These are phyloP conservation scores for Acrocalymma vagum DNA, from an alignment of 2,329 filamentous ascomycete species.

Conservation along the genomic window DNA sequence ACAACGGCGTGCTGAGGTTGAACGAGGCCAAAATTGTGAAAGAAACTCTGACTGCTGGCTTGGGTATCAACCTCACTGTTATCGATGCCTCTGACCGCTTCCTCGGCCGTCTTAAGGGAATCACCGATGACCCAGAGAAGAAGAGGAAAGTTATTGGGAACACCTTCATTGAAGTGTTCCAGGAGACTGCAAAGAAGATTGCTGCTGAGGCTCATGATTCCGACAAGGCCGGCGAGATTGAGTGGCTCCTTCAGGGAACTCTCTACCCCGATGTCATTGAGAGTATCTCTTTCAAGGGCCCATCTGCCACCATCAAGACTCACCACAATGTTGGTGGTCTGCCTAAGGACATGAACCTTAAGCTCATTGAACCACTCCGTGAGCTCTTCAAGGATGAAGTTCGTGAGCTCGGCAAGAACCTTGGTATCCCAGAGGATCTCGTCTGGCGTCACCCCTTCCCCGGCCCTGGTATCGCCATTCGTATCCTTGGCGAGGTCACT, in stretches of 20 bases:
- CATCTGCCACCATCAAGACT: conserved; percentile 76
- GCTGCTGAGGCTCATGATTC: conserved; percentile 75
- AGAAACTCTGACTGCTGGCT: conserved; percentile 76
- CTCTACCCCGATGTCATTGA: conserved; percentile 80
- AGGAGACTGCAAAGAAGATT: conserved; percentile 78
- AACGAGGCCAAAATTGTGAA: conserved; percentile 87
- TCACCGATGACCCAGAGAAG: conserved; percentile 78
- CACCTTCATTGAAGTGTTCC: conserved; percentile 84
- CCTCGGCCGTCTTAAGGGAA: conserved; percentile 76
- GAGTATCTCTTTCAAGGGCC: conserved; percentile 76
- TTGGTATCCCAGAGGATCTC: conserved; percentile 77
- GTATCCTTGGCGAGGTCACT: conserved; percentile 86
- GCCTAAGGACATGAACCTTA: conserved; percentile 68
- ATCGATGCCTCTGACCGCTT: conserved; percentile 82
- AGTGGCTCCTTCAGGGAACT: conserved; percentile 89
- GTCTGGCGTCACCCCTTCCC: conserved; percentile 83
- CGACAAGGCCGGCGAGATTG: conserved; percentile 74
- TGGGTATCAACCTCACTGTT: conserved; percentile 91
- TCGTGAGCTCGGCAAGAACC: conserved; percentile 71
- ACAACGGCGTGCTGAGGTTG: conserved; percentile 86
- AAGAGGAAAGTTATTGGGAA: conserved; percentile 92
- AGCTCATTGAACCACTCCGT: conserved; percentile 80
- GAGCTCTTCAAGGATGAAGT: conserved; percentile 89
- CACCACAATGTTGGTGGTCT: conserved; percentile 79
- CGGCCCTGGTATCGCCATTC: conserved; percentile 77